Percentiles rank a stretch among this genome's conserved stretches.
Evolutionary conservation across 176 grass and related monocot species (phyloP).

Genomic region (Poa annua): DNA sequence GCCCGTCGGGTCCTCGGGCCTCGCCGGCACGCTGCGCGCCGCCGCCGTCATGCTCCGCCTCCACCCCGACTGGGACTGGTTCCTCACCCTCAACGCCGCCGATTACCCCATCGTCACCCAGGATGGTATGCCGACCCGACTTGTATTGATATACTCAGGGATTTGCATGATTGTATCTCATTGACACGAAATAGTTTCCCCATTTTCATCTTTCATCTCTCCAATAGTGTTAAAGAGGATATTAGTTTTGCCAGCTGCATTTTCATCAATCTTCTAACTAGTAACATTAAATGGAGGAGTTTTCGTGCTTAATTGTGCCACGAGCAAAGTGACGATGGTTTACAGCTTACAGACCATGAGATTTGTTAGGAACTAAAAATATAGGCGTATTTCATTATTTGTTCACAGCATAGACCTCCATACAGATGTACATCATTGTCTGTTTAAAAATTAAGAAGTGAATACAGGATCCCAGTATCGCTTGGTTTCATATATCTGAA

Average conservation of each 20-base stretch:
- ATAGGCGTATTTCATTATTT: too few species aligned
- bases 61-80: constrained; percentile 81
- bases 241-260: constrained; percentile 12
- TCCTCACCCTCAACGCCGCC: constrained; percentile 69
- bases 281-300: constrained; percentile 20
- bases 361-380: neutral
- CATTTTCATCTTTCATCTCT: neutral
- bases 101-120: constrained; percentile 88
- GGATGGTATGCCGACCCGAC: constrained; percentile 60
- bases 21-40: constrained; percentile 70
- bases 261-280: neutral
- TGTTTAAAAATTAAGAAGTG: constrained; percentile 25
- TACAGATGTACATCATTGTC: neutral
- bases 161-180: neutral
- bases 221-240: constrained; percentile 6
- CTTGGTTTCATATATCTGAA: constrained; percentile 7
- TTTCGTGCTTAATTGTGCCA: neutral
- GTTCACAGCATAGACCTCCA: too few species aligned
- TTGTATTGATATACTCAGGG: neutral
- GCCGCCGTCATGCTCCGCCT: constrained; percentile 68
- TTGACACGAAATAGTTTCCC: neutral
- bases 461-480: neutral
- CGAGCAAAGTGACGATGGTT: neutral
- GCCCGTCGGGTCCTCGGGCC: constrained; percentile 61
- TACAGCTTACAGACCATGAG: neutral